Evolutionary conservation across 192 early-diverging fungal genomes (phyloP), one percentile per base, ranked within the genome.

Genomic region (Coemansia sp.): DNA sequence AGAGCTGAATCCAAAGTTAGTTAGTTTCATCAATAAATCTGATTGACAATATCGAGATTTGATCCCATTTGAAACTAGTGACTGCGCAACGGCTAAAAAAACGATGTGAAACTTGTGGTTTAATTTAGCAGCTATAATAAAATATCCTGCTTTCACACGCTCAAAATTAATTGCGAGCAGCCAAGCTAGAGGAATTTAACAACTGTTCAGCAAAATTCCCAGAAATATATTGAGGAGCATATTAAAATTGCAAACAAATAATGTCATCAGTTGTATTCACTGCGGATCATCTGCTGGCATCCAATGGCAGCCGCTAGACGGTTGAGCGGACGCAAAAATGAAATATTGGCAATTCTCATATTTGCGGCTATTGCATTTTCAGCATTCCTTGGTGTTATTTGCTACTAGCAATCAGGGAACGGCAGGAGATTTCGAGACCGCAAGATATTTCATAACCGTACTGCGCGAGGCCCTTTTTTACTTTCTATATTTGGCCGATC

Each of bases 381-480:
- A 44, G 23, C 22, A 59, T 55, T 34, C 40, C 38, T 37, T 34
- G 37, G 62, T 31, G 54, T 44, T 53, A 63, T 63, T 60, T 72
- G 64, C 59, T 72, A 64, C 64, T 51, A 61, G 34, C 59, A 56
- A 40, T 46, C 38, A 48, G 42, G 44, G 44, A 60, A 21, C 48
- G n/a, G 46, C 59, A 60, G n/a, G 23, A 25, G 28, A 60, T 49
- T 37, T 21, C 28, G 36, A 36, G 34, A 56, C 34, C 62, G 23
- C 25, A 15, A 12, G 42, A 55, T 48, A 48, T 44, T 63, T 17
- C 63, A 60, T 71, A 62, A 38, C 60, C 64, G 26, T 72, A 66
- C 59, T 66, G 69, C 46, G 28, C 31, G 10, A 37, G 59, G 28
- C n/a, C 21, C 55, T 37, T 59, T 55, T 56, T 63, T 72, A 28